Percentiles rank a stretch among this genome's conserved stretches.
These are phyloP conservation scores for Cetraspora pellucida DNA, from an alignment of 192 early-diverging fungal genomes.

Conservation along the genomic window DNA sequence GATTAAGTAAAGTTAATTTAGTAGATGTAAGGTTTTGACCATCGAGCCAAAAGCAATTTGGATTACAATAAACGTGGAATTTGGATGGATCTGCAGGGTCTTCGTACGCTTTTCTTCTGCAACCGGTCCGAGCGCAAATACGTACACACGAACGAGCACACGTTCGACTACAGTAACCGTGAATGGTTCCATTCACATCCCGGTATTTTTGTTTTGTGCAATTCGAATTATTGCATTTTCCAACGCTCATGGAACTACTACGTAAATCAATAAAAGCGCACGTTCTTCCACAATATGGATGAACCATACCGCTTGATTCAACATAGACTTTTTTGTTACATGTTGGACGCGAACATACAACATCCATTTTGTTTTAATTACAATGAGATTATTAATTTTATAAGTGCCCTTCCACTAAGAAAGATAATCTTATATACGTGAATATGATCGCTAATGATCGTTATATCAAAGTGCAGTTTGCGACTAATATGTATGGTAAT, in stretches of 20 bases:
- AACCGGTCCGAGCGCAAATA: not conserved
- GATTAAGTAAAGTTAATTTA: not conserved
- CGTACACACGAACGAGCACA: not conserved
- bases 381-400: no score
- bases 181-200: not conserved
- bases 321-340: not conserved
- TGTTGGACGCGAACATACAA: not conserved
- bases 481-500: no score
- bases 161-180: not conserved
- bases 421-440: no score
- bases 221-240: not conserved
- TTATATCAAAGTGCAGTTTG: no score
- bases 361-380: no score
- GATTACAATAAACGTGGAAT: not conserved
- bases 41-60: not conserved
- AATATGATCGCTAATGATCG: no score
- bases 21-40: not conserved
- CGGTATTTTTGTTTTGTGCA: not conserved
- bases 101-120: not conserved
- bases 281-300: conserved; percentile 17
- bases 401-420: no score
- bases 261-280: not conserved
- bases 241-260: not conserved
- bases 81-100: not conserved
- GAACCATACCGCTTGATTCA: not conserved